Base-by-base conservation (phyloP, 441 rosid genomes). In the Populus tomentosa region DNA sequence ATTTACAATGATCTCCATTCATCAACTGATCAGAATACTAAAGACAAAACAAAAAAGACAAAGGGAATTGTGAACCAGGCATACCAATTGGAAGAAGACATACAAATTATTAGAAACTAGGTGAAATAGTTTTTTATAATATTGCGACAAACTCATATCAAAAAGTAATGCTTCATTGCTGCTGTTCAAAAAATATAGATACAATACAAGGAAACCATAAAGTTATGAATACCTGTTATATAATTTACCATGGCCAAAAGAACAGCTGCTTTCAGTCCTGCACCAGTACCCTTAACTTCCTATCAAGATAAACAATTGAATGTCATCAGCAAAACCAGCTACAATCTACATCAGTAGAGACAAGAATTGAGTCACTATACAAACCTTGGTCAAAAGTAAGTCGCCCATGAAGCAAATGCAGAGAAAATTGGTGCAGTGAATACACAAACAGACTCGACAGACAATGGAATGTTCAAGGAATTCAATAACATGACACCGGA, bases 321-420 rank as follows among this genome's bases (percentile, higher is more conserved):
- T 24, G 79, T 14, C 59, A 84, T 77, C 35, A 78, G 73, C 73
- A 74, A 66, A 71, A 33, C 61, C 36, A 72, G 70, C 71, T 42
- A 16, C 38, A 65, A 61, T 36, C 69, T 10, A 11, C 21, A 85
- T 56, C 64, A 80, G 33, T 38, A 71, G 56, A 79, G 50, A 78
- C 46, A 72, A 36, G 38, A 78, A 35, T 20, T 26, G 61, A 40
- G 13, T 7, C 64, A 80, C 50, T 76, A 38, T 35, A 79, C 87
- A 80, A 82, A 94, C 99, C 98, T 97, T 93, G 71, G 99, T 92
- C 85, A 97, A 84, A 77, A 97, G 82, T 89, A 97, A 78, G 98
- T 91, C 46, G 98, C 98, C 99, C 98, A 97, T 56, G 99, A 93
- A 75, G 98, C 98, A 81, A 97, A 97, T 40, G 98, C 99, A 67